These are phyloP conservation scores for Saturnispora serradocipensis DNA, from an alignment of 805 yeast species.

Conservation along the genomic window DNA sequence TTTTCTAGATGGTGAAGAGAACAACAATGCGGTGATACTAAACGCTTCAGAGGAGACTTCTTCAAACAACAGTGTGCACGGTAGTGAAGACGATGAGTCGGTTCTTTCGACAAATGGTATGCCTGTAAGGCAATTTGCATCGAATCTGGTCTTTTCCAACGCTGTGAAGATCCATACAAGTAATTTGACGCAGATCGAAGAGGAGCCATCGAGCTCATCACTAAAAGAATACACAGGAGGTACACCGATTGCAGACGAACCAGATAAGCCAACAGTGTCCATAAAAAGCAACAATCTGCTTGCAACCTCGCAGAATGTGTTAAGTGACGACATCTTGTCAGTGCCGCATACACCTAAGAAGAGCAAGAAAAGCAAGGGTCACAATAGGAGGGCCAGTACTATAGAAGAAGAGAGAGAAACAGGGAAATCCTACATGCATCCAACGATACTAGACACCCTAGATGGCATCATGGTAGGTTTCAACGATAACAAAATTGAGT, in stretches of 20 bases:
- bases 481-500: constrained; percentile 40
- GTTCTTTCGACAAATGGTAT: neutral
- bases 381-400: constrained; percentile 28
- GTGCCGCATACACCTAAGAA: neutral
- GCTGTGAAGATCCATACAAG: neutral
- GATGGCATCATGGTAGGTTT: constrained; percentile 54
- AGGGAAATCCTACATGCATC: constrained; percentile 41
- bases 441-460: constrained; percentile 36
- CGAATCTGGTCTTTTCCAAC: neutral
- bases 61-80: neutral
- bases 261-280: neutral
- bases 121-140: neutral
- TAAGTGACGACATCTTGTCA: neutral
- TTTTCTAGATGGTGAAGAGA: constrained; percentile 12
- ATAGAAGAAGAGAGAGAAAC: constrained; percentile 51
- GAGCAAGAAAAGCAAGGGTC: neutral
- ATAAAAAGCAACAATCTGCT: neutral
- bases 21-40: constrained; percentile 14
- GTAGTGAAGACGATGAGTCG: constrained; percentile 1
- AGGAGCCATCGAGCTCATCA: neutral
- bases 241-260: neutral
- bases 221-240: neutral
- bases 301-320: neutral
- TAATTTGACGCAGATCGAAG: constrained; percentile 2
- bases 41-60: constrained; percentile 5